Conservation (phyloP, 2,329 filamentous ascomycete species). For the Fusarium abutilonis region DNA sequence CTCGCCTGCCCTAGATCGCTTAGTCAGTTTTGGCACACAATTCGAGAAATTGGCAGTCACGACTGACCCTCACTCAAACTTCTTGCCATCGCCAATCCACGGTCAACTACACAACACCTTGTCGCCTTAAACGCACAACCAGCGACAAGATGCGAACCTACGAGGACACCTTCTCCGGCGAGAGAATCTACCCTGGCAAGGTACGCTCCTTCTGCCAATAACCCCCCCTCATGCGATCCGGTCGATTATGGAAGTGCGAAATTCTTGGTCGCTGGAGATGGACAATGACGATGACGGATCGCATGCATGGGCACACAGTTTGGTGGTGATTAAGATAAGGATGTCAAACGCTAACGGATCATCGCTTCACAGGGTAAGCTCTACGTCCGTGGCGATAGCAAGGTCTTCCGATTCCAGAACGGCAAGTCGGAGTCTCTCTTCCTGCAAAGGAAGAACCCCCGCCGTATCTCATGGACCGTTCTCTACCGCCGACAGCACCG, state of each 20-base stretch:
- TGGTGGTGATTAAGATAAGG: slow-evolving; percentile 20
- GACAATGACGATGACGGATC: slow-evolving; percentile 23
- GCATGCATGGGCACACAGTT: slow-evolving; percentile 24
- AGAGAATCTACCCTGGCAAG: slow-evolving; percentile 75
- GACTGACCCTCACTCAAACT: slow-evolving; percentile 49
- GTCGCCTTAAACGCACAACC: slow-evolving; percentile 53
- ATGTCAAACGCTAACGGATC: slow-evolving; percentile 45
- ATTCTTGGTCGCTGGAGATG: slow-evolving; percentile 17
- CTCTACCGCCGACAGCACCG: slow-evolving; percentile 99
- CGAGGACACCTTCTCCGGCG: slow-evolving; percentile 73
- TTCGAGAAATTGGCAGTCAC: slow-evolving; percentile 54
- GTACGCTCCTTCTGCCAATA: slow-evolving; percentile 55
- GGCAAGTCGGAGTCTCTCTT: slow-evolving; percentile 99
- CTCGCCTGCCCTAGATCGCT: slow-evolving; percentile 54
- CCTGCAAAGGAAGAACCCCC: slow-evolving; percentile 99
- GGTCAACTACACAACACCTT: slow-evolving; percentile 55
- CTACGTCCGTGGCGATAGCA: slow-evolving; percentile 99
- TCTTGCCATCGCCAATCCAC: slow-evolving; percentile 53
- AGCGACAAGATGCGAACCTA: slow-evolving; percentile 71
- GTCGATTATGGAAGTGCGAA: slow-evolving; percentile 37
- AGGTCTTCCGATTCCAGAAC: slow-evolving; percentile 99
- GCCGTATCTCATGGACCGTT: slow-evolving; percentile 98
- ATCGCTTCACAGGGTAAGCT: slow-evolving; percentile 84
- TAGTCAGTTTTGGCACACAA: slow-evolving; percentile 55
- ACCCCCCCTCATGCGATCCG: slow-evolving; percentile 37